Conservation (phyloP, 2,329 filamentous ascomycete genomes). For the Claviceps capensis region DNA sequence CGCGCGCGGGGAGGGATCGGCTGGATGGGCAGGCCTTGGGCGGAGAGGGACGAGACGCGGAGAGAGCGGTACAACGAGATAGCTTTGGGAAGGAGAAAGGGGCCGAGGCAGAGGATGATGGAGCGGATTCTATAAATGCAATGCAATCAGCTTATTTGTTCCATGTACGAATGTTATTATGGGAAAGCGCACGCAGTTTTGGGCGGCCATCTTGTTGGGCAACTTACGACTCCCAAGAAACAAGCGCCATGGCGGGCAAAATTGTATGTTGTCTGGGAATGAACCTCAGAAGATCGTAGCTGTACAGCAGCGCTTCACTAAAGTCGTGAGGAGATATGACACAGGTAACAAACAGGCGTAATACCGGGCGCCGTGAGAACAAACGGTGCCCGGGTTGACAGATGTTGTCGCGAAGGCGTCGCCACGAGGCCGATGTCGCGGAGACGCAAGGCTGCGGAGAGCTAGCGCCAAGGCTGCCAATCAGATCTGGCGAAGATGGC, state of each 20-base stretch:
- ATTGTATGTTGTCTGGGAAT: neutral
- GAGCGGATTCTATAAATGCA: slow-evolving; percentile 29
- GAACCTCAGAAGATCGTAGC: neutral
- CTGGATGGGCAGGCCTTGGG: slow-evolving; percentile 36
- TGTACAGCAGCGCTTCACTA: neutral
- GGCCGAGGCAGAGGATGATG: slow-evolving; percentile 51
- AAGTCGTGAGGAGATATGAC: neutral
- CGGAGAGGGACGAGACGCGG: slow-evolving; percentile 29
- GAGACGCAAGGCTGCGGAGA: too few relatives aligned
- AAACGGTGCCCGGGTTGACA: neutral
- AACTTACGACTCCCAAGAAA: slow-evolving; percentile 8
- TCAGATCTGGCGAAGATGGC: too few relatives aligned
- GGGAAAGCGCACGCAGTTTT: neutral
- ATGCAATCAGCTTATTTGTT: neutral
- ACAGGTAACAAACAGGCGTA: too few relatives aligned
- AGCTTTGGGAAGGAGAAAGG: slow-evolving; percentile 54
- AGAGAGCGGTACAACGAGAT: slow-evolving; percentile 49
- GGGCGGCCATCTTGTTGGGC: neutral
- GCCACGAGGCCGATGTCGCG: too few relatives aligned
- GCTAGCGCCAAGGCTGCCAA: too few relatives aligned
- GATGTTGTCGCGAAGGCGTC: too few relatives aligned
- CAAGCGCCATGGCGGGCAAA: slow-evolving; percentile 3
- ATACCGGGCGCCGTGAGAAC: neutral
- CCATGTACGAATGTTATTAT: too few relatives aligned
- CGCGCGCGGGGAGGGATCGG: slow-evolving; percentile 39